Evolutionary conservation across 805 yeast genomes (phyloP).

Genomic region (Monosporozyma solicola): DNA sequence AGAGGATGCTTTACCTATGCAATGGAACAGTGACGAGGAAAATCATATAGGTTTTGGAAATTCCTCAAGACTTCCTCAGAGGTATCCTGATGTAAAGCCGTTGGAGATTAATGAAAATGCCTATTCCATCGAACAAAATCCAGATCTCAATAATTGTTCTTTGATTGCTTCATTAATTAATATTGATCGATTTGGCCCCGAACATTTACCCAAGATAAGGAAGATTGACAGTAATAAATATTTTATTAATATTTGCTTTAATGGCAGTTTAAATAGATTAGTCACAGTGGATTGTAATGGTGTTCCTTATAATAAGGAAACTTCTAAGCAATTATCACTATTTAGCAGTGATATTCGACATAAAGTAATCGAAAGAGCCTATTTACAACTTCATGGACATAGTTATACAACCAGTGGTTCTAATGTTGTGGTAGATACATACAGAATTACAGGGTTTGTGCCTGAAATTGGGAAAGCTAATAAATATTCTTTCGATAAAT

Average conservation of each 20-base stretch:
- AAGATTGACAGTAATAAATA: constrained; percentile 11
- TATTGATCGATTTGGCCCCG: constrained; percentile 26
- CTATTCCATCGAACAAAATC: constrained; percentile 15
- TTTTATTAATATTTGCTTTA: constrained; percentile 16
- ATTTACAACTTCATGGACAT: constrained; percentile 45
- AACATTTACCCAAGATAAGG: constrained; percentile 6
- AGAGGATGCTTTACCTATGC: constrained; percentile 12
- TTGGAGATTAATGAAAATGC: constrained; percentile 7
- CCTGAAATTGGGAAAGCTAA: constrained; percentile 47
- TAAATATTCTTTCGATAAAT: constrained; percentile 24
- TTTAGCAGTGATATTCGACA: constrained; percentile 10
- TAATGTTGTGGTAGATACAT: constrained; percentile 64
- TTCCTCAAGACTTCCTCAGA: constrained; percentile 1
- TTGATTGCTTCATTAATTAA: constrained; percentile 62
- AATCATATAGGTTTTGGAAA: not conserved
- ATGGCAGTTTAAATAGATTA: constrained; percentile 24
- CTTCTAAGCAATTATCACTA: constrained; percentile 13
- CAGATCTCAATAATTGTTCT: constrained; percentile 52
- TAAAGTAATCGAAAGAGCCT: constrained; percentile 63
- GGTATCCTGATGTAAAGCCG: constrained; percentile 6
- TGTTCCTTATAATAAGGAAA: constrained; percentile 14
- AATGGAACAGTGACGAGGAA: constrained; percentile 12
- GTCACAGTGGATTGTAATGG: constrained; percentile 14
- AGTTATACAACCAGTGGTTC: constrained; percentile 67
- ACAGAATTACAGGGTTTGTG: constrained; percentile 56